A percentile compares a stretch with the other conserved stretches of the same genome.
phyloP scores from a whole-genome alignment of 257 asterid genomes.

The Nicotiana undulata region DNA sequence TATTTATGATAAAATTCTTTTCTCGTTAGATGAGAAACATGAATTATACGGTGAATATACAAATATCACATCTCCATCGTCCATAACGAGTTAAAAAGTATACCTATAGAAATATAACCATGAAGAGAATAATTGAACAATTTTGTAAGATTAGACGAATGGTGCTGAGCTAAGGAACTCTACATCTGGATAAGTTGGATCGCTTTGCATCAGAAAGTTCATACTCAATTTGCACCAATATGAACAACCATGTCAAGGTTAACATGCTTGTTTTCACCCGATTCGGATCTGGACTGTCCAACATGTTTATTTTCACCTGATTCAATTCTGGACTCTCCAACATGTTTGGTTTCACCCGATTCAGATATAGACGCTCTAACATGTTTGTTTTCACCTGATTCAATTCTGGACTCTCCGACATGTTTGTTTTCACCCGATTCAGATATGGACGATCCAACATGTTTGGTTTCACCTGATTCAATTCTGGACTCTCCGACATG shows the following conservation, averaged over 20 bases:
- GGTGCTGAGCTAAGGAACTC: background rate
- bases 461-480: background rate
- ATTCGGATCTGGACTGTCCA: conserved; percentile 20
- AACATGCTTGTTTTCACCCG: conserved; percentile 14
- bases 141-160: background rate
- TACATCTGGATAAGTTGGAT: background rate
- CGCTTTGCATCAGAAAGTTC: background rate
- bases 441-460: background rate
- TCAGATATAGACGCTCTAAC: background rate
- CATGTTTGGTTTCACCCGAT: background rate
- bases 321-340: background rate
- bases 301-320: conserved; percentile 42
- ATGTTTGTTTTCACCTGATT: background rate
- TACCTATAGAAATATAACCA: background rate
- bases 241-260: conserved; percentile 50
- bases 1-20: background rate
- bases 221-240: conserved; percentile 48
- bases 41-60: conserved; percentile 1
- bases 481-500: background rate
- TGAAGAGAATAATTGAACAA: background rate
- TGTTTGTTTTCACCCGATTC: background rate
- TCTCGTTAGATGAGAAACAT: background rate
- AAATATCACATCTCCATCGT: background rate
- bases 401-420: background rate
- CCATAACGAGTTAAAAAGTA: background rate